A percentile compares a stretch with the other conserved stretches of the same genome.
Conservation (phyloP, 805 yeast genomes). For the Pichia deserticola region DNA sequence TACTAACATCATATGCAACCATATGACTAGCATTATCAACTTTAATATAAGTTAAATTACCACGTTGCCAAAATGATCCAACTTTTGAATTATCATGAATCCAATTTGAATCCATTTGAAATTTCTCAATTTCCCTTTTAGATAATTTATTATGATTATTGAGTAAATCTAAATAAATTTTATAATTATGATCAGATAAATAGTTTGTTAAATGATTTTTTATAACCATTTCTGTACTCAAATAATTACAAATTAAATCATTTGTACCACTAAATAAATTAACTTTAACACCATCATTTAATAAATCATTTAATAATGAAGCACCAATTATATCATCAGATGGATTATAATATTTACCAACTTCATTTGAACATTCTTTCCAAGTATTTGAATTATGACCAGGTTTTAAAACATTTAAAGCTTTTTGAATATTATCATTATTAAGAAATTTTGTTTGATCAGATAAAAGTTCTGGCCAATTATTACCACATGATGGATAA, state of each 20-base stretch:
- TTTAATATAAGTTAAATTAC: constrained; percentile 70
- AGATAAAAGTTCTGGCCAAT: constrained; percentile 74
- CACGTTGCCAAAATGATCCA: constrained; percentile 39
- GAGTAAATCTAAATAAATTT: neutral
- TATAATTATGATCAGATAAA: constrained; percentile 3
- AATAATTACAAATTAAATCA: constrained; percentile 81
- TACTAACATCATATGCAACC: constrained; percentile 84
- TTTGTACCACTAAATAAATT: constrained; percentile 79
- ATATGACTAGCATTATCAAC: constrained; percentile 80
- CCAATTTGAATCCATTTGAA: constrained; percentile 32
- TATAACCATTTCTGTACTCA: constrained; percentile 67
- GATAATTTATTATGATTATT: neutral
- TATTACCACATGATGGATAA: constrained; percentile 82
- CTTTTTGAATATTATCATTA: constrained; percentile 35
- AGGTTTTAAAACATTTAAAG: constrained; percentile 39
- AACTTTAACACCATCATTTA: constrained; percentile 48
- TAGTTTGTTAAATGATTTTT: constrained; percentile 32
- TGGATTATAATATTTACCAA: constrained; percentile 45
- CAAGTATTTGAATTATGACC: constrained; percentile 36
- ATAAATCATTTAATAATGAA: constrained; percentile 55
- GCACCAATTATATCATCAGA: constrained; percentile 41
- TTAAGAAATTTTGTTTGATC: constrained; percentile 45
- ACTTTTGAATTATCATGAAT: constrained; percentile 32
- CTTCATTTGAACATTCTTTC: constrained; percentile 71
- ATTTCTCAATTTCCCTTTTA: constrained; percentile 3